These are phyloP conservation scores for Conidiobolus incongruus DNA, from an alignment of 371 early-diverging fungal species.

Conservation along the genomic window DNA sequence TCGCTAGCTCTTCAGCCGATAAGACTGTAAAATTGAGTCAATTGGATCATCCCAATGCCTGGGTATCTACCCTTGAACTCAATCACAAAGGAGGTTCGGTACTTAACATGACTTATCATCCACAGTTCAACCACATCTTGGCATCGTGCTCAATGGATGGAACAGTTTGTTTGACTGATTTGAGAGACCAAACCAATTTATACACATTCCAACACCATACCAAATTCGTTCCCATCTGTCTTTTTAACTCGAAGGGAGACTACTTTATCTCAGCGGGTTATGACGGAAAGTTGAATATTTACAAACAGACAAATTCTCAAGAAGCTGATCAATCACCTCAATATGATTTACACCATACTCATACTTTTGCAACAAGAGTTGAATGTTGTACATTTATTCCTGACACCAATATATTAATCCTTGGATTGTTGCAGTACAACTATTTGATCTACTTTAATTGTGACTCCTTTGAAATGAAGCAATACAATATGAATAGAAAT, in stretches of 20 bases:
- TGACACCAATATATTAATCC: slow-evolving; percentile 16
- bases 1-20: slow-evolving; percentile 35
- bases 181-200: slow-evolving; percentile 15
- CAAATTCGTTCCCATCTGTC: slow-evolving; percentile 39
- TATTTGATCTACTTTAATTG: slow-evolving; percentile 41
- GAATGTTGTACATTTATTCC: slow-evolving; percentile 30
- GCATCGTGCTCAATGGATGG: slow-evolving; percentile 52
- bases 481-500: slow-evolving; percentile 48
- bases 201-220: slow-evolving; percentile 35
- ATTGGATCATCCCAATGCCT: slow-evolving; percentile 11
- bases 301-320: slow-evolving; percentile 9
- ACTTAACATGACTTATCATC: slow-evolving; percentile 41
- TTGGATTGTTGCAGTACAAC: slow-evolving; percentile 43
- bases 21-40: slow-evolving; percentile 29
- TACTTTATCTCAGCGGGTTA: slow-evolving; percentile 39
- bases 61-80: slow-evolving; percentile 13
- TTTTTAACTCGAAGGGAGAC: slow-evolving; percentile 30
- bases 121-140: slow-evolving; percentile 20
- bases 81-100: slow-evolving; percentile 31
- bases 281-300: slow-evolving; percentile 39
- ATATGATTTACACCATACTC: slow-evolving; percentile 4
- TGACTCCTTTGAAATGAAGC: slow-evolving; percentile 10
- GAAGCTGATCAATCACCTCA: neutral
- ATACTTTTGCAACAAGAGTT: slow-evolving; percentile 24
- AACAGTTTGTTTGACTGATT: slow-evolving; percentile 27